phyloP scores from a whole-genome alignment of 192 early-diverging fungal species.

The Spizellomyces sp. region DNA sequence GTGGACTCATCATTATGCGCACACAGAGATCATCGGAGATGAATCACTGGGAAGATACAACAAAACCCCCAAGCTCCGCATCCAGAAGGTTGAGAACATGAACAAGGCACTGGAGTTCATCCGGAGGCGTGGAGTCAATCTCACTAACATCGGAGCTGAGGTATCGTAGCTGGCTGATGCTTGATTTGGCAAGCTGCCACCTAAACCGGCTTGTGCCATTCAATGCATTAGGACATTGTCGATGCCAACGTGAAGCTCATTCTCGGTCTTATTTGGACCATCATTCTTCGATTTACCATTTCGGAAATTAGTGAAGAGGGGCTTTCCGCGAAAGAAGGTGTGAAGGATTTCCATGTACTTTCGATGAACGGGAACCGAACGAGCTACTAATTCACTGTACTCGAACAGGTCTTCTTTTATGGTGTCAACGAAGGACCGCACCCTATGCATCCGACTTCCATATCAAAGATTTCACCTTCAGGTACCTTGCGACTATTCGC shows the following conservation, averaged over 20 bases:
- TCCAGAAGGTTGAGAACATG: conserved; percentile 95
- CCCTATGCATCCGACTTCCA: conserved; percentile 83
- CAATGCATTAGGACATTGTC: conserved; percentile 73
- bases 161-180: conserved; percentile 34
- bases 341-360: not conserved
- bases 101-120: conserved; percentile 95
- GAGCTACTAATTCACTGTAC: not conserved
- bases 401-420: conserved; percentile 76
- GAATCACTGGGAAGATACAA: conserved; percentile 85
- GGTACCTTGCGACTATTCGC: not conserved
- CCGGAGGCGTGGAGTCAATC: conserved; percentile 74
- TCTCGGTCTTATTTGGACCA: conserved; percentile 95
- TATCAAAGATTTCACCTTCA: conserved; percentile 89
- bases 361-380: not conserved
- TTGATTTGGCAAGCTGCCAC: too few species aligned
- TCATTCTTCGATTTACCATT: conserved; percentile 96
- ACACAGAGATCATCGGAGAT: conserved; percentile 91
- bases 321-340: conserved; percentile 89
- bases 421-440: conserved; percentile 95
- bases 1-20: conserved; percentile 1
- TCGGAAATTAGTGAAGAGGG: conserved; percentile 95
- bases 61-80: conserved; percentile 83
- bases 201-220: conserved; percentile 20
- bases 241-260: conserved; percentile 89
- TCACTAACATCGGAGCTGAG: conserved; percentile 97